A percentile compares a stretch with the other conserved stretches of the same genome.
phyloP scores from a whole-genome alignment of 805 yeast genomes.

The Cyberlindnera japonica region DNA sequence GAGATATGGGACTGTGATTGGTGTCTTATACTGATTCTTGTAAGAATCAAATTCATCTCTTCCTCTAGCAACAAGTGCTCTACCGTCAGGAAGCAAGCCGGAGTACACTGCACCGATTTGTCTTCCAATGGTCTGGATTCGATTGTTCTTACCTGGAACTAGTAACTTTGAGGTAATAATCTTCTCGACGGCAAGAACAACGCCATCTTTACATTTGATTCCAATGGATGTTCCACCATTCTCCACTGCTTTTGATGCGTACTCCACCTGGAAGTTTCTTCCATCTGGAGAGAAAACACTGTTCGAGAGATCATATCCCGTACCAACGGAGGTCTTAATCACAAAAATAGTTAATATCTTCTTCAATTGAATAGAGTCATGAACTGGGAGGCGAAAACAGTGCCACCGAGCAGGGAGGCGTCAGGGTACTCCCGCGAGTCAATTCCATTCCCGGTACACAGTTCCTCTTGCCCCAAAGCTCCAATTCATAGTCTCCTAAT shows the following conservation, averaged over 20 bases:
- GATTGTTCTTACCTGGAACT: conserved; percentile 83
- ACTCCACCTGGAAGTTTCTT: conserved; percentile 95
- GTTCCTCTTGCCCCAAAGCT: too few species aligned
- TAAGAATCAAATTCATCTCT: conserved; percentile 86
- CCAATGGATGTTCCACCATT: conserved; percentile 96
- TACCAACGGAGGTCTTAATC: conserved; percentile 97
- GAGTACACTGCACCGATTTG: conserved; percentile 95
- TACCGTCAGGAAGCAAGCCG: conserved; percentile 94
- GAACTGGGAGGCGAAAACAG: too few species aligned
- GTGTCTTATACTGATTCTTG: conserved; percentile 69
- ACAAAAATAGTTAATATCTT: too few species aligned
- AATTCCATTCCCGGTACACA: too few species aligned
- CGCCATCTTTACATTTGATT: conserved; percentile 86
- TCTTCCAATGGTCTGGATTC: conserved; percentile 89
- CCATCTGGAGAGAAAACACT: conserved; percentile 90
- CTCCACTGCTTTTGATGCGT: conserved; percentile 96
- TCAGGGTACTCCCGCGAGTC: too few species aligned
- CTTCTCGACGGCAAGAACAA: conserved; percentile 97
- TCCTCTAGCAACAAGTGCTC: conserved; percentile 87
- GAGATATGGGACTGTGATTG: conserved; percentile 76
- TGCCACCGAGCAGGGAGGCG: too few species aligned
- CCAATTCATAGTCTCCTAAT: too few species aligned
- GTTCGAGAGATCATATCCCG: conserved; percentile 97
- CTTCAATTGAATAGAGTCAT: too few species aligned
- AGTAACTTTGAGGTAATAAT: conserved; percentile 79